Percentiles rank a stretch among this genome's conserved stretches.
Evolutionary conservation across 2,329 filamentous ascomycete genomes (phyloP).

Genomic region (Lasiodiplodia theobromae): DNA sequence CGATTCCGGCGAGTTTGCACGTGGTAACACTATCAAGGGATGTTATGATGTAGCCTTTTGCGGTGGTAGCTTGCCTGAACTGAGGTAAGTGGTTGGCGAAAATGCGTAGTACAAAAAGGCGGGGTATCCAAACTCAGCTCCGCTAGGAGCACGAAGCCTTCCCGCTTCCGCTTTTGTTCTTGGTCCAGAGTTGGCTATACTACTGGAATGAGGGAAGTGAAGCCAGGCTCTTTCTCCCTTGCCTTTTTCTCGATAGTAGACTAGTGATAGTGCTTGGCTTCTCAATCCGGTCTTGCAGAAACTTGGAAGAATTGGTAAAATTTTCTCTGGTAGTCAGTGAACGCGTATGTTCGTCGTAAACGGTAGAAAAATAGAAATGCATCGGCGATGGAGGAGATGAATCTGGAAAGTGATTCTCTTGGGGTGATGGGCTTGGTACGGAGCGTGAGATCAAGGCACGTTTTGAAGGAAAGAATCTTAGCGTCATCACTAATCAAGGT

Average conservation of each 20-base stretch:
- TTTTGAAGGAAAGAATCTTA: too few species aligned
- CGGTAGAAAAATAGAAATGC: too few species aligned
- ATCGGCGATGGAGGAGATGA: too few species aligned
- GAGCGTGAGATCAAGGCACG: too few species aligned
- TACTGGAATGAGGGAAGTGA: too few species aligned
- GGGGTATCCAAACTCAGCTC: background rate
- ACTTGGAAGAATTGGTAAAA: too few species aligned
- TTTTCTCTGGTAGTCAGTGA: too few species aligned
- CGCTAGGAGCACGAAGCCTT: background rate
- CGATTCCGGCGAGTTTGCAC: background rate
- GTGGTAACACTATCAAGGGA: background rate
- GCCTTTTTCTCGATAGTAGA: background rate
- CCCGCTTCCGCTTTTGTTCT: background rate
- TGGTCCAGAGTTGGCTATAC: background rate
- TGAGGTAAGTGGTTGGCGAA: background rate
- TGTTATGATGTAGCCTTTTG: background rate
- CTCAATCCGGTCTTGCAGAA: too few species aligned
- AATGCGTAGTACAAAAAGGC: background rate
- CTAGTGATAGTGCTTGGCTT: too few species aligned
- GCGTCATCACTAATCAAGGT: background rate
- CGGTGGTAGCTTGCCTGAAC: background rate
- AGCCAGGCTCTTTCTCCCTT: background rate
- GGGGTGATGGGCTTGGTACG: too few species aligned
- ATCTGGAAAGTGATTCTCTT: too few species aligned
- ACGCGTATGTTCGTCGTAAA: too few species aligned